phyloP scores from a whole-genome alignment of 371 early-diverging fungal genomes.

The Mucor piriformis region DNA sequence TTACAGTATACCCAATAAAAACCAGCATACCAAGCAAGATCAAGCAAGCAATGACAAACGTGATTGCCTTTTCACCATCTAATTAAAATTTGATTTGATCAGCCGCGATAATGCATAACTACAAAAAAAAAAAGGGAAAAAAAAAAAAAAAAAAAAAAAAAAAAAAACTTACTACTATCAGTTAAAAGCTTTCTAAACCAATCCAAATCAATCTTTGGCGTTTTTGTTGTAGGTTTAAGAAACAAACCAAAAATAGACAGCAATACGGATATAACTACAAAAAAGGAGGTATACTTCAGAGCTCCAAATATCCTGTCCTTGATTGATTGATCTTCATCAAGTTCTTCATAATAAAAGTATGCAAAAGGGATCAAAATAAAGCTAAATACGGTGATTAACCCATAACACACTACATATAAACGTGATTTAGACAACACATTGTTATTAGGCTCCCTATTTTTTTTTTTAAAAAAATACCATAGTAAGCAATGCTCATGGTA shows the following conservation, averaged over 20 bases:
- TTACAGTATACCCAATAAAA: slow-evolving; percentile 51
- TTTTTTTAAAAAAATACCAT: slow-evolving; percentile 47
- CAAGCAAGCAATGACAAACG: slow-evolving; percentile 47
- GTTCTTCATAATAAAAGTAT: slow-evolving; percentile 71
- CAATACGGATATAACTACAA: slow-evolving; percentile 49
- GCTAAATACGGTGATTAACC: slow-evolving; percentile 52
- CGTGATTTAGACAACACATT: slow-evolving; percentile 3
- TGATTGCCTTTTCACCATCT: slow-evolving; percentile 48
- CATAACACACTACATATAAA: slow-evolving; percentile 47
- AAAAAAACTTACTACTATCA: slow-evolving; percentile 44
- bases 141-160: neutral
- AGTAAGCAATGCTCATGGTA: slow-evolving; percentile 55
- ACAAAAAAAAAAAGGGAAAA: neutral
- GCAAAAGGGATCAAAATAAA: slow-evolving; percentile 65
- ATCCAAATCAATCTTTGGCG: slow-evolving; percentile 52
- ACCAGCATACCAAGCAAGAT: slow-evolving; percentile 47
- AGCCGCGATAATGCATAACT: no score
- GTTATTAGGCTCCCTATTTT: neutral
- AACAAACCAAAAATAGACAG: slow-evolving; percentile 52
- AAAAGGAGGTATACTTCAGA: slow-evolving; percentile 59
- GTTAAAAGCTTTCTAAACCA: slow-evolving; percentile 55
- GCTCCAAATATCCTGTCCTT: slow-evolving; percentile 44
- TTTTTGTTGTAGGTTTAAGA: slow-evolving; percentile 39
- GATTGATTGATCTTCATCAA: slow-evolving; percentile 44
- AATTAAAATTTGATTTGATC: neutral